These are phyloP conservation scores for Blastobotrys parvus DNA, from an alignment of 805 yeast species.

Conservation along the genomic window DNA sequence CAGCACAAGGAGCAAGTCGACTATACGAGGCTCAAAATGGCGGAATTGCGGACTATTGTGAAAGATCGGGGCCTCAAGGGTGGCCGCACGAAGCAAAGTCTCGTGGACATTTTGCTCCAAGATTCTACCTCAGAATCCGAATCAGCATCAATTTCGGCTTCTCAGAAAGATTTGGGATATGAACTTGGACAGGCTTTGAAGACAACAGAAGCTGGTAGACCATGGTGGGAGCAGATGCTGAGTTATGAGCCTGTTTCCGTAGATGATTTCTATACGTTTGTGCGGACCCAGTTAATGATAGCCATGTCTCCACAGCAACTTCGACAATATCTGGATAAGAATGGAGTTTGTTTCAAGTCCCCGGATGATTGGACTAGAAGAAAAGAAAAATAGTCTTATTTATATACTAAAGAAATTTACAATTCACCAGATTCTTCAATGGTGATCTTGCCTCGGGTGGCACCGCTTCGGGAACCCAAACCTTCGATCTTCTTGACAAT, in stretches of 20 bases:
- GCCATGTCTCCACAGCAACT: neutral
- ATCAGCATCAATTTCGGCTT: neutral
- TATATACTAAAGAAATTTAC: constrained; percentile 27
- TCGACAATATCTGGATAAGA: neutral
- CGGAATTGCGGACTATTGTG: neutral
- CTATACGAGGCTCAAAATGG: neutral
- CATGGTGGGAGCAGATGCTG: neutral
- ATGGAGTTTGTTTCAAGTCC: neutral
- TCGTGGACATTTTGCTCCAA: neutral
- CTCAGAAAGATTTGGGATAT: neutral
- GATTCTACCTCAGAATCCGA: neutral
- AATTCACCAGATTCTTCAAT: constrained; percentile 59
- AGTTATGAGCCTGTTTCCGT: neutral
- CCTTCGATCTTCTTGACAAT: constrained; percentile 79
- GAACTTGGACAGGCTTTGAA: neutral
- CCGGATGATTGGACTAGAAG: neutral
- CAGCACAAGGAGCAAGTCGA: neutral
- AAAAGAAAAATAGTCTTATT: no score
- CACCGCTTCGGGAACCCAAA: constrained; percentile 60
- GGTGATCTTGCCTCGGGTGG: constrained; percentile 54
- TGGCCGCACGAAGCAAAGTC: neutral
- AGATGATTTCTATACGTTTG: neutral
- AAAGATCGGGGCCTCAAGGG: neutral
- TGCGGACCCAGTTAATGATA: neutral
- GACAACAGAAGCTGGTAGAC: neutral